These are phyloP conservation scores for Lactarius trivialis DNA, from an alignment of 768 basidiomycete genomes.

Conservation along the genomic window DNA sequence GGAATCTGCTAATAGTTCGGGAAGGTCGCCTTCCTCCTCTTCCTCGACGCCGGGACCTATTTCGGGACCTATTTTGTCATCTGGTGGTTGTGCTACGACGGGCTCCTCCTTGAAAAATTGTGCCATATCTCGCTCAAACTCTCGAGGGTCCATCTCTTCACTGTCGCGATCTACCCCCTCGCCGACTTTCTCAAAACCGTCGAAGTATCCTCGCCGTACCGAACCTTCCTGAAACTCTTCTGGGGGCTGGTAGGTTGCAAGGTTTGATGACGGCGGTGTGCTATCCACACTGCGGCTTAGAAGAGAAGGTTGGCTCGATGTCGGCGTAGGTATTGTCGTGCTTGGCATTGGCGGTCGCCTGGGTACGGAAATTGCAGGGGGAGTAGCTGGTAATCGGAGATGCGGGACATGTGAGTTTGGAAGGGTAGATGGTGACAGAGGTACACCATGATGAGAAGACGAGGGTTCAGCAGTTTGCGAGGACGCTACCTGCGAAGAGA, in stretches of 20 bases:
- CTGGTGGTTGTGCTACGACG: conserved; percentile 23
- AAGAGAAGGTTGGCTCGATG: conserved; percentile 11
- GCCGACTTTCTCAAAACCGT: conserved; percentile 28
- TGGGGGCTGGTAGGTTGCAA: conserved; percentile 36
- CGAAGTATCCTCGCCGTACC: conserved; percentile 23
- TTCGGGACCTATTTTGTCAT: conserved; percentile 27
- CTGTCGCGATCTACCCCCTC: conserved; percentile 31
- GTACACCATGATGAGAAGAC: not conserved
- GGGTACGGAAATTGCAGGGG: conserved; percentile 10
- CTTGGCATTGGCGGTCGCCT: conserved; percentile 26
- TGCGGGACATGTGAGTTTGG: not conserved
- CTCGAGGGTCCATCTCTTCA: conserved; percentile 25
- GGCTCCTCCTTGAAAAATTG: conserved; percentile 24
- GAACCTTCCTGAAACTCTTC: conserved; percentile 32
- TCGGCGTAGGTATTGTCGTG: conserved; percentile 22
- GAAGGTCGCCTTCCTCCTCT: conserved; percentile 36
- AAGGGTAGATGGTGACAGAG: not conserved
- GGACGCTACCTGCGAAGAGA: not conserved
- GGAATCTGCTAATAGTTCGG: conserved; percentile 30
- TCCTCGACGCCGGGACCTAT: conserved; percentile 30
- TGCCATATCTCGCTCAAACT: conserved; percentile 7
- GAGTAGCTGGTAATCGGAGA: not conserved
- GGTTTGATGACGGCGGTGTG: conserved; percentile 31
- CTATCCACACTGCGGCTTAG: conserved; percentile 14
- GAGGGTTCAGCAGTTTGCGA: not conserved